Evolutionary conservation across 345 rosid genomes (phyloP).

Genomic region (Camelina sativa): DNA sequence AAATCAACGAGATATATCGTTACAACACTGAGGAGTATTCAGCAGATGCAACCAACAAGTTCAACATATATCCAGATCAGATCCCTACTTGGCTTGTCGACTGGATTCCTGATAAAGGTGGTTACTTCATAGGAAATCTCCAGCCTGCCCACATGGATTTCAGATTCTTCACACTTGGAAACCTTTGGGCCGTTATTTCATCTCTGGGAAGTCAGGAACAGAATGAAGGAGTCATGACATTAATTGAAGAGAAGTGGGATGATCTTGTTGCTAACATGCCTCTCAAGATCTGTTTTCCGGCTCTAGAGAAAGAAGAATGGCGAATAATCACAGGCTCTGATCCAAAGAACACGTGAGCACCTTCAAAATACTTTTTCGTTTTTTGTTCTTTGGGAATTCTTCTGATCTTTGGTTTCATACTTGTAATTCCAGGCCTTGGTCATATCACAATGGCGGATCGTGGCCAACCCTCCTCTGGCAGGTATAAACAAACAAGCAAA

Average conservation of each 20-base stretch:
- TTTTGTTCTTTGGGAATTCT: neutral
- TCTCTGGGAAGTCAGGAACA: conserved; percentile 75
- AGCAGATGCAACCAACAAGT: conserved; percentile 82
- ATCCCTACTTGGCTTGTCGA: conserved; percentile 95
- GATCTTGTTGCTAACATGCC: conserved; percentile 96
- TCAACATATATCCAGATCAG: conserved; percentile 96
- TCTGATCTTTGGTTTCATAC: conserved; percentile 5
- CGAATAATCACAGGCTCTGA: conserved; percentile 93
- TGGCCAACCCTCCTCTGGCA: conserved; percentile 99
- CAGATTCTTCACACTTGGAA: conserved; percentile 95
- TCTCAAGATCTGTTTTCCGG: conserved; percentile 89
- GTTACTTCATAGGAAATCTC: conserved; percentile 87
- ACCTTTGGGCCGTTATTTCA: conserved; percentile 81
- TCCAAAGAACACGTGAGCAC: conserved; percentile 96
- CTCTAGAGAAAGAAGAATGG: conserved; percentile 92
- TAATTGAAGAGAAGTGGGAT: conserved; percentile 87
- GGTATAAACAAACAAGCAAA: conserved; percentile 48
- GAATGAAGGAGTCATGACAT: conserved; percentile 74
- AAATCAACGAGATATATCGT: conserved; percentile 91
- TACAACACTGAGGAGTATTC: conserved; percentile 97
- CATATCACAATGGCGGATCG: conserved; percentile 97
- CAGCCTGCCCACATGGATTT: conserved; percentile 99
- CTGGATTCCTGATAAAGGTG: conserved; percentile 90
- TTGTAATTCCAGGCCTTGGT: conserved; percentile 77
- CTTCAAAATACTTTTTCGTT: neutral